Evolutionary conservation across 2,329 filamentous ascomycete genomes (phyloP), one percentile per base, ranked within the genome.

Genomic region (Exophiala alcalophila): DNA sequence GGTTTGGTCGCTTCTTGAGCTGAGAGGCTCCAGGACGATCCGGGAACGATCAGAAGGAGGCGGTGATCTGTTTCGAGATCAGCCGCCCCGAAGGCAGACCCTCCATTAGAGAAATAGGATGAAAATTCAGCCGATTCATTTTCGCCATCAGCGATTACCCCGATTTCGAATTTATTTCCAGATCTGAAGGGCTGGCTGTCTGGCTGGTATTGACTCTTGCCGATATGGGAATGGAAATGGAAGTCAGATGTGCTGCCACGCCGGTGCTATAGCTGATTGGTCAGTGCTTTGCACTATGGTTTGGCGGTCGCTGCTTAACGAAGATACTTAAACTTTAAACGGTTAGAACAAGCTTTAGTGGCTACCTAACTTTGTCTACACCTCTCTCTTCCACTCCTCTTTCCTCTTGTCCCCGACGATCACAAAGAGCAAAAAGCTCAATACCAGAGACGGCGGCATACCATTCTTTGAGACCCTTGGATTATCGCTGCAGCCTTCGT

Each of bases 301-400:
- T n/a, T 9, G 14, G 10, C 1, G 16, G 19, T 20, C 3, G 14
- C 29, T 4, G 16, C 12, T 10, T 32, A 32, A 32, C 21, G 10
- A 15, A 20, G n/a, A 12, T 7, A 5, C 19, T 20, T n/a, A 20
- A 14, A 12, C 19, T 21, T 15, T 1, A 35, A 12, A 25, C 3
- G 32, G 32, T 21, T 35, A 35, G 19, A n/a, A 3, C 5, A 3
- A 6, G n/a, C 3, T 11, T 20, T 35, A 25, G 32, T 21, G 20
- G 6, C 4, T 35, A 35, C 19, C n/a, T 35, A 35, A 35, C 32
- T 35, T 35, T 14, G 14, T 35, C 32, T 35, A 14, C 32, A 23
- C 21, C 25, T 20, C 12, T 25, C 20, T 3, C 16, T 8, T 5
- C 11, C 15, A 14, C 16, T 35, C 14, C 16, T 35, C 21, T 35